A percentile compares a stretch with the other conserved stretches of the same genome.
These are phyloP conservation scores for Pilasporangium apinafurcum DNA, from an alignment of 352 stramenopile genomes.

Conservation along the genomic window DNA sequence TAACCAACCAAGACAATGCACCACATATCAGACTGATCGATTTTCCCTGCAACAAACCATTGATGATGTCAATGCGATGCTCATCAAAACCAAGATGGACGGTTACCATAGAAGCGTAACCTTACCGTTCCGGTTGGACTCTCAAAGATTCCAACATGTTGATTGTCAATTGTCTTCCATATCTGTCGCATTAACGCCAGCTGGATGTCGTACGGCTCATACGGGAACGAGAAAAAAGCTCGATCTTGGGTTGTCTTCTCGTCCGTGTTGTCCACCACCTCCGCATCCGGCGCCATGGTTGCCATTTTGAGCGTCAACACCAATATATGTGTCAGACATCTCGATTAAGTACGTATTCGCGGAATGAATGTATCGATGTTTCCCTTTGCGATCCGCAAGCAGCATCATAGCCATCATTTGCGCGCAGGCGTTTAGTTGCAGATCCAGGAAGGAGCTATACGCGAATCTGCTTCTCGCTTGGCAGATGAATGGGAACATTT, in stretches of 20 bases:
- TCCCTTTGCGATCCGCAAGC: no score
- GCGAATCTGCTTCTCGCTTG: no score
- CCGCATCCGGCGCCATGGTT: neutral
- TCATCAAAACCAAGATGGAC: neutral
- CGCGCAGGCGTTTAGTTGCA: no score
- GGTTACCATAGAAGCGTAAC: neutral
- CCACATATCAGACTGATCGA: constrained; percentile 90
- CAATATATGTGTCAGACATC: neutral
- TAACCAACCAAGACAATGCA: constrained; percentile 74
- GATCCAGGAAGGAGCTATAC: no score
- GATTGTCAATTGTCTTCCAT: constrained; percentile 68
- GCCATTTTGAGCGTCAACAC: no score
- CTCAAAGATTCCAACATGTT: constrained; percentile 89
- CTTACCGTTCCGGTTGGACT: constrained; percentile 86
- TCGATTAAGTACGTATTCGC: neutral
- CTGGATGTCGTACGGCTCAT: constrained; percentile 88
- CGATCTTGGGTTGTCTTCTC: constrained; percentile 17
- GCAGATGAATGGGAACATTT: no score
- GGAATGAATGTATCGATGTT: neutral
- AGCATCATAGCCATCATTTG: no score
- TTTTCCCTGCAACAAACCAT: constrained; percentile 79
- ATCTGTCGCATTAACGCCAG: constrained; percentile 85
- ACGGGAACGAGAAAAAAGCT: constrained; percentile 85
- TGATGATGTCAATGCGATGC: no score
- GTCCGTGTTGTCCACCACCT: neutral